Base-by-base conservation (phyloP, 2,329 filamentous ascomycete species). In the Phaeosphaeria sp. region DNA sequence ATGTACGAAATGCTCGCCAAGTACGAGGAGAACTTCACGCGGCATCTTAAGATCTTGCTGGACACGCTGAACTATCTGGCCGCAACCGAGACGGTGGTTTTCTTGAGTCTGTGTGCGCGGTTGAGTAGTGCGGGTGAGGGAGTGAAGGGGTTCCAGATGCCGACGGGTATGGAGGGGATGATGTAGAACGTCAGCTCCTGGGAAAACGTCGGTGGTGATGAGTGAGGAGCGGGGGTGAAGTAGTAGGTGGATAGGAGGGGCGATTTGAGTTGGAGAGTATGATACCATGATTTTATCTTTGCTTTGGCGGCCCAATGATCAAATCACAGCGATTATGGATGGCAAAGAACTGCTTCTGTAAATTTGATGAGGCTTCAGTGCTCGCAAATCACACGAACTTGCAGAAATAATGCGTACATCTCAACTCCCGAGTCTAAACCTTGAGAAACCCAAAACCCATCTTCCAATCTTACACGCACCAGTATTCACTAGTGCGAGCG, bases 41-140 rank as follows among this genome's bases (percentile, higher is more conserved):
- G 93, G 47, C 94, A 98, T 78, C 79, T 99, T 68, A 93, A 96
- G 80, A 97, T 98, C 65, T 78, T 99, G 69, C 87, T 98, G 39
- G 95, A 98, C 74, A 94, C 92, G 59, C 83, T 99, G 61, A 98
- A 99, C 69, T 97, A 98, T 77, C 96, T 97, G 69, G 95, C 95
- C 2, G 95, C 95, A 0, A 98, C 95, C 0, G 95, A 99, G 81
- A 98, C 95, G 40, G 94, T 97, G 2, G 95, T 97, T 18, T 84
- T 99, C 64, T 80, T 98, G 61, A 94, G 93, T 64, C 82, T 99
- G 17, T 96, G 92, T 73, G 92, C 92, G 13, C 81, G 92, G 59
- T 74, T 96, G 71, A 93, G 90, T 69, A 92, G 90, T 57, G 92
- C 91, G 13, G 92, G 91, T 59, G 91, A 93, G 73, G 91, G 91